Conservation (phyloP, 208 protist genomes). For the Wallacemonas sp. region DNA sequence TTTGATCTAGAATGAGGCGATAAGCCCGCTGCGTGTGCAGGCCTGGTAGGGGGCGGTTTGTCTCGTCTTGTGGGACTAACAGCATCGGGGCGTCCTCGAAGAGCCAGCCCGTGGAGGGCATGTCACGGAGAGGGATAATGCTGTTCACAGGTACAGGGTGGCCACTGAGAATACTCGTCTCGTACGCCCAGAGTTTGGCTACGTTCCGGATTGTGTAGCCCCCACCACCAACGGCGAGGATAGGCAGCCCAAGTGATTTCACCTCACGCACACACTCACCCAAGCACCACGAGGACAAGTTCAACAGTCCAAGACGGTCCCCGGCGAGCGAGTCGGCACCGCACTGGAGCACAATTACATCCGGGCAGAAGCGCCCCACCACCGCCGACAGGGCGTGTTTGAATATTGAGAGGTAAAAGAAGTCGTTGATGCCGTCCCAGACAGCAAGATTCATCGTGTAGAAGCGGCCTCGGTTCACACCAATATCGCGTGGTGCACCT, state of each 20-base stretch:
- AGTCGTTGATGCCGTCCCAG: slow-evolving; percentile 91
- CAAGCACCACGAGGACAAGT: slow-evolving; percentile 94
- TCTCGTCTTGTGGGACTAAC: slow-evolving; percentile 75
- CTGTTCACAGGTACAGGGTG: slow-evolving; percentile 65
- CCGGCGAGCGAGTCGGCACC: slow-evolving; percentile 98
- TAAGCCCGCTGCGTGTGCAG: slow-evolving; percentile 72
- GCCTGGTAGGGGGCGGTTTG: slow-evolving; percentile 56
- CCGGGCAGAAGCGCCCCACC: slow-evolving; percentile 70
- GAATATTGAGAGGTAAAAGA: slow-evolving; percentile 86
- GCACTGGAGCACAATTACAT: slow-evolving; percentile 98
- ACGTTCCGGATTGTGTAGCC: slow-evolving; percentile 99
- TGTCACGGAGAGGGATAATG: slow-evolving; percentile 56
- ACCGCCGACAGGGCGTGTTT: slow-evolving; percentile 65
- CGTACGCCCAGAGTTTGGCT: slow-evolving; percentile 98
- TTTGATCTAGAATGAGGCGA: slow-evolving; percentile 65
- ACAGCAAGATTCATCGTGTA: slow-evolving; percentile 90
- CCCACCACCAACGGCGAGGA: slow-evolving; percentile 98
- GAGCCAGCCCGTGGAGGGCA: slow-evolving; percentile 82
- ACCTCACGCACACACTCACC: slow-evolving; percentile 95
- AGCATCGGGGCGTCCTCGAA: slow-evolving; percentile 80
- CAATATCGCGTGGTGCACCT: slow-evolving; percentile 88
- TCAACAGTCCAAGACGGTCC: slow-evolving; percentile 95
- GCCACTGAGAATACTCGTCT: slow-evolving; percentile 85
- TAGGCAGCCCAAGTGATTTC: slow-evolving; percentile 92
- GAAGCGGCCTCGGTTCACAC: slow-evolving; percentile 72